These are phyloP conservation scores for Macroventuria anomochaeta DNA, from an alignment of 2,329 filamentous ascomycete genomes.

Conservation along the genomic window DNA sequence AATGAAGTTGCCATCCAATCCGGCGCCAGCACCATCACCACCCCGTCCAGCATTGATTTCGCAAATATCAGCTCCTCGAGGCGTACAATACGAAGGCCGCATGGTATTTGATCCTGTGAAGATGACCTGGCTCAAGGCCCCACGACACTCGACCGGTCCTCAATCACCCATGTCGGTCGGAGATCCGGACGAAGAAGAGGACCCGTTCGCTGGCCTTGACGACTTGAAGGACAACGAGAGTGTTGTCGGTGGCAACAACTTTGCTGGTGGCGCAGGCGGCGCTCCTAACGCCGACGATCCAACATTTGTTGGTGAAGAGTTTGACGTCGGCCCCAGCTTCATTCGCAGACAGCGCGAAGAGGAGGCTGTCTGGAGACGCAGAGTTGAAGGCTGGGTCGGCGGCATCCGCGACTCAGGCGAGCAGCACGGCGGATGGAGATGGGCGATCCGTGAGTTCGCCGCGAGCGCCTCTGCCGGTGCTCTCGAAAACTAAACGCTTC, in stretches of 20 bases:
- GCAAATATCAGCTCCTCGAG: constrained; percentile 80
- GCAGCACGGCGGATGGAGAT: constrained; percentile 69
- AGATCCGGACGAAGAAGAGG: constrained; percentile 83
- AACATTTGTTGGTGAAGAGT: constrained; percentile 83
- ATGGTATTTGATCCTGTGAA: constrained; percentile 98
- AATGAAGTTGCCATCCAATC: constrained; percentile 47
- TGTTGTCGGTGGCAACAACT: constrained; percentile 35
- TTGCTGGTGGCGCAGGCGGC: constrained; percentile 28
- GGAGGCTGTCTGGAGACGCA: constrained; percentile 87
- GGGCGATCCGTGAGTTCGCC: constrained; percentile 67
- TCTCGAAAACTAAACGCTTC: constrained; percentile 22
- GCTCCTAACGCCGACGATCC: constrained; percentile 36
- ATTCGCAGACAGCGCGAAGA: constrained; percentile 87
- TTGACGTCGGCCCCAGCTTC: constrained; percentile 95
- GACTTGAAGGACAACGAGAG: constrained; percentile 76
- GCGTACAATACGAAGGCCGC: constrained; percentile 91
- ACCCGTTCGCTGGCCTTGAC: constrained; percentile 93
- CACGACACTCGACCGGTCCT: constrained; percentile 43
- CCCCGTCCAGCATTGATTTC: constrained; percentile 82
- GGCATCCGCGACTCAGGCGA: constrained; percentile 56
- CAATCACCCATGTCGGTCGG: constrained; percentile 55
- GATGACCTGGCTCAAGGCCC: constrained; percentile 95
- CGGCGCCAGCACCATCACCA: constrained; percentile 56
- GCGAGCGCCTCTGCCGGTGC: constrained; percentile 32
- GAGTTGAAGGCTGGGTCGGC: constrained; percentile 84